phyloP scores from a whole-genome alignment of 495 filamentous ascomycete genomes.

The Alectoria sarmentosa region DNA sequence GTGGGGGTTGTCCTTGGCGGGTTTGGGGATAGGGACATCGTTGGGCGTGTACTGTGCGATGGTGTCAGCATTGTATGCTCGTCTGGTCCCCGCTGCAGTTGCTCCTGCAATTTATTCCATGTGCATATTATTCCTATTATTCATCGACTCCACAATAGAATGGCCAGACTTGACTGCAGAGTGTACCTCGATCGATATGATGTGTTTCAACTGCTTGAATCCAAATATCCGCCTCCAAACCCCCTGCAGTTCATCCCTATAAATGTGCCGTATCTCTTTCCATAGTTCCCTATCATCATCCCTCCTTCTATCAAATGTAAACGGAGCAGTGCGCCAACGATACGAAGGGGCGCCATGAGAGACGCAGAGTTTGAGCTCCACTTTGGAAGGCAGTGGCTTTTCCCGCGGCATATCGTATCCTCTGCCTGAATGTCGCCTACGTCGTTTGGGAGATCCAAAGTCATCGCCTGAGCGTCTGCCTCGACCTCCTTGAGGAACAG shows the following conservation, averaged over 20 bases:
- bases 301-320: constrained; percentile 23
- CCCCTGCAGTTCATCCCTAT: constrained; percentile 20
- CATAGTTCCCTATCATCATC: constrained; percentile 26
- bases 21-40: constrained; percentile 19
- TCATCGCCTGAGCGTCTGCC: constrained; percentile 15
- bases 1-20: constrained; percentile 21
- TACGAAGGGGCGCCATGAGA: constrained; percentile 17
- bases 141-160: too few species aligned
- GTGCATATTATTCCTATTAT: too few species aligned
- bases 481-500: constrained; percentile 10
- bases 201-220: constrained; percentile 23
- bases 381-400: constrained; percentile 12
- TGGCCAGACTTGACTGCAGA: too few species aligned
- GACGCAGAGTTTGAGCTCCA: constrained; percentile 24
- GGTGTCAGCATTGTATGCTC: constrained; percentile 4
- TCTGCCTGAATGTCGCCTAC: constrained; percentile 13
- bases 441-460: constrained; percentile 11
- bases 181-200: constrained; percentile 23
- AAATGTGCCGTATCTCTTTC: constrained; percentile 22
- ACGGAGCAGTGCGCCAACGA: constrained; percentile 19
- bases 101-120: too few species aligned
- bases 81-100: background rate
- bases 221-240: constrained; percentile 20
- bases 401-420: constrained; percentile 19
- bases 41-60: constrained; percentile 23